These are phyloP conservation scores for Epichloe baconii DNA, from an alignment of 2,329 filamentous ascomycete species.

Conservation along the genomic window DNA sequence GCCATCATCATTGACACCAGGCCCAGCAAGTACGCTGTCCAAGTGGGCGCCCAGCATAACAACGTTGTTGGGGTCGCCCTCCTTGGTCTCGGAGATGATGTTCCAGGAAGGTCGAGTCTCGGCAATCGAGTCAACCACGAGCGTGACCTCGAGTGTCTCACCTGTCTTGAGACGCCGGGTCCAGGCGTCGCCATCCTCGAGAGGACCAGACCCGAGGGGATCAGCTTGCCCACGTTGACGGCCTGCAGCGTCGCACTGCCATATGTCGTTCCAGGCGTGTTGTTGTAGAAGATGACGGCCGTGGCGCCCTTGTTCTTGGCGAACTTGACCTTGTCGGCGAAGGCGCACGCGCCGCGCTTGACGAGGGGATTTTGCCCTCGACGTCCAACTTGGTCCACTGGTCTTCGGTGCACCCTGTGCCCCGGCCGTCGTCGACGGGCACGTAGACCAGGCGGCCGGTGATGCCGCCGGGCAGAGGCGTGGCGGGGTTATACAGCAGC, in stretches of 20 bases:
- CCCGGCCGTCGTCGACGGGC: conserved; percentile 22
- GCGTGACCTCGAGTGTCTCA: conserved; percentile 17
- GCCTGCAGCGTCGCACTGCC: conserved; percentile 37
- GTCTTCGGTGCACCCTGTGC: conserved; percentile 25
- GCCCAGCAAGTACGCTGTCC: conserved; percentile 23
- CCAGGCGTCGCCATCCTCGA: conserved; percentile 21
- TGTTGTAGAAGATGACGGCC: conserved; percentile 47
- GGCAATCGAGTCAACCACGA: conserved; percentile 20
- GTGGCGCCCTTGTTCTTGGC: conserved; percentile 27
- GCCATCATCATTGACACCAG: conserved; percentile 28
- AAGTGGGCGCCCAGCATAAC: conserved; percentile 27
- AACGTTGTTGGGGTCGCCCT: conserved; percentile 25
- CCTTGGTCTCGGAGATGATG: conserved; percentile 27
- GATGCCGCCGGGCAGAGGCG: conserved; percentile 23
- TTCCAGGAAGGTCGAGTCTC: conserved; percentile 23
- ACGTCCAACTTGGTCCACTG: conserved; percentile 29
- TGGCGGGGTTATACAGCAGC: conserved; percentile 34
- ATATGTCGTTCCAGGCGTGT: conserved; percentile 29
- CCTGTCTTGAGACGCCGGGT: conserved; percentile 15
- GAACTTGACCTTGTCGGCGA: conserved; percentile 28
- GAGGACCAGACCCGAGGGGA: conserved; percentile 20
- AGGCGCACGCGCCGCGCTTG: conserved; percentile 30
- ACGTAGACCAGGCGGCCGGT: conserved; percentile 21
- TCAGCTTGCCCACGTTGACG: conserved; percentile 17
- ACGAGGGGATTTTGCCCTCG: conserved; percentile 29